Percentiles rank a stretch among this genome's conserved stretches.
phyloP scores from a whole-genome alignment of 352 stramenopile genomes.

The Globisporangium rhizosaccharum region DNA sequence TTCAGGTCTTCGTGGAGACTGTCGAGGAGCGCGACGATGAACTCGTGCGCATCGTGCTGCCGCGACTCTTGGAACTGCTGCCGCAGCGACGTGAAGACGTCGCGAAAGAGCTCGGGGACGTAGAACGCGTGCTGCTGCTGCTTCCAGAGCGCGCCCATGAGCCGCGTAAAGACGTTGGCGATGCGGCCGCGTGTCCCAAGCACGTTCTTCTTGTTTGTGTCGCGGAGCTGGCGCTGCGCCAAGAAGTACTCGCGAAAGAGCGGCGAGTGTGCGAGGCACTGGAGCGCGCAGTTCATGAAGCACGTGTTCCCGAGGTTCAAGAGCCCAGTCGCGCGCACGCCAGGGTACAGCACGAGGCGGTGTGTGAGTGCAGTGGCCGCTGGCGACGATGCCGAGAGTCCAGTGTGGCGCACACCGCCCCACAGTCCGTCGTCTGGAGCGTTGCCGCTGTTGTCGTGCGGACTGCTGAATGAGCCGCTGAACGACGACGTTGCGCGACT shows the following conservation, averaged over 20 bases:
- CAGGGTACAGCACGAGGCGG: constrained; percentile 25
- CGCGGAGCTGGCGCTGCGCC: constrained; percentile 79
- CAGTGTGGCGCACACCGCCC: background rate
- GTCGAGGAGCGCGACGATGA: constrained; percentile 95
- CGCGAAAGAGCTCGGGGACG: constrained; percentile 46
- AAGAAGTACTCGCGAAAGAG: constrained; percentile 95
- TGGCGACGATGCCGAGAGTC: background rate
- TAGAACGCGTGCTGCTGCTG: constrained; percentile 46
- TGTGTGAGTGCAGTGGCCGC: constrained; percentile 6
- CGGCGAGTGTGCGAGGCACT: constrained; percentile 93
- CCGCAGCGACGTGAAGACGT: constrained; percentile 64
- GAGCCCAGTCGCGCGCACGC: constrained; percentile 55
- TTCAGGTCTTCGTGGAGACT: constrained; percentile 99
- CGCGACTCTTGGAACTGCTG: constrained; percentile 65
- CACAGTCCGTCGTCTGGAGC: background rate
- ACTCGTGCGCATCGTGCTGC: constrained; percentile 96
- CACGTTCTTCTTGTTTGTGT: constrained; percentile 95
- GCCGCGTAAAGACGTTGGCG: constrained; percentile 80
- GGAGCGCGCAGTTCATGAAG: constrained; percentile 85
- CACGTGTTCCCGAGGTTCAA: constrained; percentile 87
- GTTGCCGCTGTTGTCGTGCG: background rate
- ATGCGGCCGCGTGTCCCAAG: constrained; percentile 90
- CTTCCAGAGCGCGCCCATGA: constrained; percentile 66
- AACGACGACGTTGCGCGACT: constrained; percentile 10
- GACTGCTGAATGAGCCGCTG: constrained; percentile 8